These are phyloP conservation scores for Fusarium haematococcum DNA, from an alignment of 2,329 filamentous ascomycete genomes.

Conservation along the genomic window DNA sequence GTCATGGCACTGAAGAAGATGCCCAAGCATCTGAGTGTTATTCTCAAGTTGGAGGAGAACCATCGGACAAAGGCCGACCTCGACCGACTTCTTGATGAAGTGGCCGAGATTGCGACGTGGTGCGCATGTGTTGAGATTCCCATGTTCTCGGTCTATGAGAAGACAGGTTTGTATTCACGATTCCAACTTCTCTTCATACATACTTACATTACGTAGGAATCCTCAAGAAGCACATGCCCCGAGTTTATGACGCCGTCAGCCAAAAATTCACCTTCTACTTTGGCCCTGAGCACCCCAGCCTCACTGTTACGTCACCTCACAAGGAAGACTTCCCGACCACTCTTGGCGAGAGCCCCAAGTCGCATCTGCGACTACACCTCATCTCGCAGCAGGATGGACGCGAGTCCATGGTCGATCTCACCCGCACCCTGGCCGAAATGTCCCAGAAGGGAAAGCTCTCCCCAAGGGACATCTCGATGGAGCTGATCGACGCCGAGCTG, in stretches of 20 bases:
- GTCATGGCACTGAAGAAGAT: slow-evolving; percentile 79
- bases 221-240: slow-evolving; percentile 89
- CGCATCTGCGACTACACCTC: slow-evolving; percentile 74
- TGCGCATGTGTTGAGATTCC: slow-evolving; percentile 90
- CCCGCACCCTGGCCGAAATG: slow-evolving; percentile 95
- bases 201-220: slow-evolving; percentile 67
- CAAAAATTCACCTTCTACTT: slow-evolving; percentile 90
- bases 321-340: slow-evolving; percentile 51
- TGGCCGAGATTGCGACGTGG: slow-evolving; percentile 93
- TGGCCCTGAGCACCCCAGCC: slow-evolving; percentile 76
- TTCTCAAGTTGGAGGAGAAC: slow-evolving; percentile 80
- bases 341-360: slow-evolving; percentile 47
- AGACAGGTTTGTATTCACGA: slow-evolving; percentile 71
- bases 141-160: slow-evolving; percentile 90
- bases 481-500: slow-evolving; percentile 91
- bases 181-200: background rate
- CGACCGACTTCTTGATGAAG: slow-evolving; percentile 88
- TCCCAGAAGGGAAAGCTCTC: slow-evolving; percentile 87
- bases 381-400: slow-evolving; percentile 90
- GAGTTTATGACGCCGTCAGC: slow-evolving; percentile 82
- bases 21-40: slow-evolving; percentile 88
- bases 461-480: slow-evolving; percentile 82
- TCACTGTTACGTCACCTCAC: slow-evolving; percentile 67
- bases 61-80: slow-evolving; percentile 78
- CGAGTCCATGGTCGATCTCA: slow-evolving; percentile 94